A percentile compares a stretch with the other conserved stretches of the same genome.
Evolutionary conservation across 75 land plant genomes (phyloP).

Genomic region (Selaginella tamariscina): DNA sequence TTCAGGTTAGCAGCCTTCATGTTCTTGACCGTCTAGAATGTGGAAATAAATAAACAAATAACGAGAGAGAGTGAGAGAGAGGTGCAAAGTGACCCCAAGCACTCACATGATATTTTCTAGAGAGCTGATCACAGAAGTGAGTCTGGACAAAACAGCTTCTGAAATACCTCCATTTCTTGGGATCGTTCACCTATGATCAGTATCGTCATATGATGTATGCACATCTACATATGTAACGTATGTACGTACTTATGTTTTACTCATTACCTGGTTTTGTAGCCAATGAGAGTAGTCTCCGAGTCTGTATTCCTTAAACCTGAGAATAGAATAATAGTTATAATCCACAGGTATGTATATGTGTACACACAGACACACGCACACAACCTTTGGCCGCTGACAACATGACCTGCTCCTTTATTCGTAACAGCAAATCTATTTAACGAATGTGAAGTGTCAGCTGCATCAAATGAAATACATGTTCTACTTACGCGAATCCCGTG

Average conservation of each 20-base stretch:
- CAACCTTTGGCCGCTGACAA: constrained; percentile 38
- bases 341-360: neutral
- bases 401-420: constrained; percentile 45
- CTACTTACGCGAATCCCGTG: constrained; percentile 55
- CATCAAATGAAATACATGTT: neutral
- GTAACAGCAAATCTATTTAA: constrained; percentile 39
- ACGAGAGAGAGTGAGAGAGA: neutral
- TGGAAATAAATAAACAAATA: neutral
- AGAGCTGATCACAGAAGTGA: constrained; percentile 39
- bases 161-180: constrained; percentile 43
- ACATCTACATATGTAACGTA: neutral
- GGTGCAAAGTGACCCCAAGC: too few relatives aligned
- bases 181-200: constrained; percentile 43
- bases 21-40: constrained; percentile 36
- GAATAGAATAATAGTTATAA: neutral
- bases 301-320: constrained; percentile 60
- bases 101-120: constrained; percentile 40
- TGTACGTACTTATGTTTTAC: neutral
- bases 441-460: neutral
- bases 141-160: constrained; percentile 56
- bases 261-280: constrained; percentile 45
- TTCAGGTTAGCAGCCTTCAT: constrained; percentile 40
- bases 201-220: neutral
- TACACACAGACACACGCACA: too few relatives aligned
- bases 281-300: constrained; percentile 55